Evolutionary conservation across 805 yeast species (phyloP), one percentile per base, ranked within the genome.

Genomic region (Middelhovenomyces tepae): DNA sequence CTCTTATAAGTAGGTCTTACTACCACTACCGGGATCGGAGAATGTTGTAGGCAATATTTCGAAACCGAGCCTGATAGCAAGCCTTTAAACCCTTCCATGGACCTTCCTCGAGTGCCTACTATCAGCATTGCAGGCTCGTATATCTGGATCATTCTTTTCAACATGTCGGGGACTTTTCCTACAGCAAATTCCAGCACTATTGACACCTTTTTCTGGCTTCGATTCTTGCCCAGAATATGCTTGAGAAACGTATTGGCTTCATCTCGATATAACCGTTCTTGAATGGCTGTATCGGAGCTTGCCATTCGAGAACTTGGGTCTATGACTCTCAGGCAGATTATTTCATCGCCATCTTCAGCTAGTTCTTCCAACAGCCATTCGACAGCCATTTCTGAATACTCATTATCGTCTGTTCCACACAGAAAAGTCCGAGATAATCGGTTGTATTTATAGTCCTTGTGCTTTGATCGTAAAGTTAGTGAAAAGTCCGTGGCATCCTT

Each of bases 321-420:
- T 4, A 68, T 45, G 4, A 64, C 73, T 19, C 67, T 51, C 13
- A 68, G 43, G 23, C 69, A 61, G 2, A 69, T 64, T 4, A 69
- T 43, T 14, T 65, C 68, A 40, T 68, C 73, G 14, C 67, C 66
- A 36, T 68, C 69, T 16, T 51, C 56, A 11, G 61, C 50, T 35
- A 68, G 50, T 36, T 67, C 64, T 24, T 61, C 65, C 4, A 69
- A 40, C 2, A 67, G 52, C 72, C 73, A 68, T 29, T 53, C 59
- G 16, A 68, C 42, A 4, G 71, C 71, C 8, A 50, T 47, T n/a
- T 59, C 53, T 10, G 71, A 62, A 36, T 61, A 58, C 22, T 55
- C 59, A 37, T 60, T 58, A 14, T 60, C 56, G 45, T 67, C 69
- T 31, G 57, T 60, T 3, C 69, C 71, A 29, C 65, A 58, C 28